Evolutionary conservation across 805 yeast genomes (phyloP).

Genomic region (Cyberlindnera maclurae): DNA sequence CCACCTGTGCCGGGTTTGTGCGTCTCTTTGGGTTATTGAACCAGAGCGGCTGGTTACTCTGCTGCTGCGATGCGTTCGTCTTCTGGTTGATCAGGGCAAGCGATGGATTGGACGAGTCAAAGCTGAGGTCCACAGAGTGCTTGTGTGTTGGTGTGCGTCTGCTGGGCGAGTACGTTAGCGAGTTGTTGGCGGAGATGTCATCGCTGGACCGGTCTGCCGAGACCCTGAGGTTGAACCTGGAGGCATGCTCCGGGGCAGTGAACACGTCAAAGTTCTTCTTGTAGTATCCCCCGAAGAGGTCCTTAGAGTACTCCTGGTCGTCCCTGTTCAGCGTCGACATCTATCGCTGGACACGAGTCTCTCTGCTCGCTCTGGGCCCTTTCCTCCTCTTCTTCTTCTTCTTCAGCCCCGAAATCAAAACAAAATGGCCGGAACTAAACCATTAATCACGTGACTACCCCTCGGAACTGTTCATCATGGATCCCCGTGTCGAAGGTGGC

Average conservation of each 20-base stretch:
- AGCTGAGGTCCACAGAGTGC: slow-evolving; percentile 12
- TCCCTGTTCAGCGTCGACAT: neutral
- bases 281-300: slow-evolving; percentile 20
- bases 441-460: too few relatives aligned
- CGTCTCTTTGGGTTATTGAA: slow-evolving; percentile 38
- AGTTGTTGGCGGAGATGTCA: slow-evolving; percentile 12
- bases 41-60: slow-evolving; percentile 27
- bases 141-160: slow-evolving; percentile 24
- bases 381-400: too few relatives aligned
- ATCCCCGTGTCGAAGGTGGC: too few relatives aligned
- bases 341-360: too few relatives aligned
- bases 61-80: slow-evolving; percentile 5
- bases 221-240: slow-evolving; percentile 18
- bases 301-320: slow-evolving; percentile 18
- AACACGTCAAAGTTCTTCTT: slow-evolving; percentile 20
- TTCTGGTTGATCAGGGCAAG: slow-evolving; percentile 20
- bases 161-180: slow-evolving; percentile 2
- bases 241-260: slow-evolving; percentile 10
- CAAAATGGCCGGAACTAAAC: too few relatives aligned
- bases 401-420: too few relatives aligned
- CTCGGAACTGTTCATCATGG: too few relatives aligned
- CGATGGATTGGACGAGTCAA: slow-evolving; percentile 17
- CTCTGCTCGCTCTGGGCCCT: too few relatives aligned
- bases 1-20: slow-evolving; percentile 38
- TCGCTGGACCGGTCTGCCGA: slow-evolving; percentile 18